Evolutionary conservation across 306 rosid species (phyloP), one percentile per base, ranked within the genome.

Genomic region (peach (Prunus persica)): DNA sequence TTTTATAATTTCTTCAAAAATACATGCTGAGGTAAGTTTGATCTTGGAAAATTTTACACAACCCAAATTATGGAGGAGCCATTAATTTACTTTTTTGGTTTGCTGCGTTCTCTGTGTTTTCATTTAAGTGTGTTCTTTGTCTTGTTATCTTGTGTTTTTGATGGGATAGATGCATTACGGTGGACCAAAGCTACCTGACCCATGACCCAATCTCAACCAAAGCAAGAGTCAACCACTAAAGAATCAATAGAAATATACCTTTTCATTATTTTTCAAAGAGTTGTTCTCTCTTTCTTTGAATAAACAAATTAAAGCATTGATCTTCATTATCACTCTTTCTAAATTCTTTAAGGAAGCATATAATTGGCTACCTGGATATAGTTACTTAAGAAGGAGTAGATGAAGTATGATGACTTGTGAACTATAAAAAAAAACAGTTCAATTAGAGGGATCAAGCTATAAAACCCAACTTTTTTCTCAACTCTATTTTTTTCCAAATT

Each of bases 191-290:
- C 86, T 75, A 82, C 85, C 85, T 82, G 87, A 81, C 78, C 84
- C 80, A 76, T 67, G 70, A 81, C 68, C 71, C 62, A 65, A 20
- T 88, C 85, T 68, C 87, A 89, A 84, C 88, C 61, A 81, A 75
- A 80, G 82, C 82, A 86, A 74, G 73, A 84, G 97, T 91, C 93
- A 89, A 89, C 96, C 87, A 80, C 85, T 86, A 84, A 86, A 85
- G 78, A 89, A 87, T 72, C 80, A 63, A 56, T 70, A 45, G 32
- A 81, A 49, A 32, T 52, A 62, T 60, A 74, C 55, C 50, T 56
- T 68, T 43, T 66, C 49, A 75, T 75, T 70, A 65, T 24, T 27
- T 38, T 73, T 80, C 22, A 8, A 22, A 8, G 20, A 76, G 73
- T 60, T 65, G 43, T 62, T 57, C 58, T 60, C 32, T 65, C 79